Percentiles rank a stretch among this genome's conserved stretches.
Evolutionary conservation across 306 rosid genomes (phyloP).

Genomic region (Quercus engelmannii): DNA sequence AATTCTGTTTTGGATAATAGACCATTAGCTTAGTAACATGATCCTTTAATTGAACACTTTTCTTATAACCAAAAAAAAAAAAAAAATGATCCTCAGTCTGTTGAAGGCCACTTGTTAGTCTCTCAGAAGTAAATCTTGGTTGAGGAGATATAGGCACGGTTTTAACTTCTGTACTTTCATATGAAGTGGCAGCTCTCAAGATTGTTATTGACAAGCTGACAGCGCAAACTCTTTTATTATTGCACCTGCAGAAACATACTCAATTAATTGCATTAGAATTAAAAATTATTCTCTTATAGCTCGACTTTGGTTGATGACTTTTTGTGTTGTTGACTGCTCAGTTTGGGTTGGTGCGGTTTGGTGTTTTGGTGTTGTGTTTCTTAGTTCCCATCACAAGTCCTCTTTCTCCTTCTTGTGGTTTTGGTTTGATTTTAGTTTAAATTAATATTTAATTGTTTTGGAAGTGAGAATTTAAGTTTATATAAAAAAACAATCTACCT

Average conservation of each 20-base stretch:
- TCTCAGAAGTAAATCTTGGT: neutral
- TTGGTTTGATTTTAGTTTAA: too few relatives aligned
- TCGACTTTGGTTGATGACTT: too few relatives aligned
- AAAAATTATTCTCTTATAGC: neutral
- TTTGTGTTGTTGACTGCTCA: too few relatives aligned
- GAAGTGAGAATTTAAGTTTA: too few relatives aligned
- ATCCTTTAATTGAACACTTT: neutral
- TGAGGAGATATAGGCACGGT: neutral
- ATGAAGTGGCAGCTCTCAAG: neutral
- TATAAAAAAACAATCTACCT: too few relatives aligned
- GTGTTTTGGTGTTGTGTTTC: too few relatives aligned
- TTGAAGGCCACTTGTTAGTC: neutral
- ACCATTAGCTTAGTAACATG: neutral
- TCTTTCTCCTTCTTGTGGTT: too few relatives aligned
- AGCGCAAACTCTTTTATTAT: neutral
- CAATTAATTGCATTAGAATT: neutral
- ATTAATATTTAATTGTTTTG: too few relatives aligned
- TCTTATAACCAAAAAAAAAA: too few relatives aligned
- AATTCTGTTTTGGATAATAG: neutral
- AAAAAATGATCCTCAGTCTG: neutral
- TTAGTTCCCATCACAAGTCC: too few relatives aligned
- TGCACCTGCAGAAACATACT: neutral
- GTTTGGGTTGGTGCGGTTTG: too few relatives aligned
- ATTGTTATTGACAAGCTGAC: neutral
- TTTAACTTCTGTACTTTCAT: neutral